Evolutionary conservation across 345 rosid genomes (phyloP).

Genomic region (Trapa bicornis): DNA sequence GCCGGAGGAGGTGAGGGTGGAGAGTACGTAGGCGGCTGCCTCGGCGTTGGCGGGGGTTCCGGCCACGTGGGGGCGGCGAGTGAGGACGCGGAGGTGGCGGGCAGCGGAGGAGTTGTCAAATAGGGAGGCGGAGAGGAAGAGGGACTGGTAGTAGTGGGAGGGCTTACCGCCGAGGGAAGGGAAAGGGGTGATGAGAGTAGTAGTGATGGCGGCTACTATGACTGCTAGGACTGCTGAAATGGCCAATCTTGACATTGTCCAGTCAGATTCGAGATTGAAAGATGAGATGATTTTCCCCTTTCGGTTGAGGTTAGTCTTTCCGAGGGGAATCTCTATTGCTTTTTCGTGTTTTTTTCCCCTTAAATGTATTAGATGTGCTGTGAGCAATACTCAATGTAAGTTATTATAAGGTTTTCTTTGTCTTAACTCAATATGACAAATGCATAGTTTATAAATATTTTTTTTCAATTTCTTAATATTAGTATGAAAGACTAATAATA

Average conservation of each 20-base stretch:
- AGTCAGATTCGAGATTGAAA: no score
- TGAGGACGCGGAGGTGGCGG: conserved; percentile 52
- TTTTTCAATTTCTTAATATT: no score
- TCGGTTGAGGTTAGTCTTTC: no score
- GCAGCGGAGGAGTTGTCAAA: conserved; percentile 43
- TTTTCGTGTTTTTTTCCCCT: no score
- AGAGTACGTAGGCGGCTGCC: conserved; percentile 47
- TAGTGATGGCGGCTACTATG: conserved; percentile 23
- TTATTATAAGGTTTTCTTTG: no score
- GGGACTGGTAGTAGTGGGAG: conserved; percentile 34
- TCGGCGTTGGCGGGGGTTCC: conserved; percentile 72
- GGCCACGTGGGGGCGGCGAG: conserved; percentile 70
- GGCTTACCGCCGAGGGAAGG: conserved; percentile 22
- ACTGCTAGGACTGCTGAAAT: conserved; percentile 12
- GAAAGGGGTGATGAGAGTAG: conserved; percentile 19
- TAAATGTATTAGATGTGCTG: no score
- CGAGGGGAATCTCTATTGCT: no score
- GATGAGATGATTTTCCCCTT: no score
- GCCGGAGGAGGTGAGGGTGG: conserved; percentile 32
- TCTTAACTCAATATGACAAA: no score
- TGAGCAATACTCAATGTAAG: no score
- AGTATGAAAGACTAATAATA: no score
- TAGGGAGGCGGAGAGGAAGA: conserved; percentile 40
- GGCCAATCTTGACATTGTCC: conserved; percentile 13
- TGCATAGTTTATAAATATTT: no score